Evolutionary conservation across 768 basidiomycete species (phyloP).

Genomic region (Trametes coccinea): DNA sequence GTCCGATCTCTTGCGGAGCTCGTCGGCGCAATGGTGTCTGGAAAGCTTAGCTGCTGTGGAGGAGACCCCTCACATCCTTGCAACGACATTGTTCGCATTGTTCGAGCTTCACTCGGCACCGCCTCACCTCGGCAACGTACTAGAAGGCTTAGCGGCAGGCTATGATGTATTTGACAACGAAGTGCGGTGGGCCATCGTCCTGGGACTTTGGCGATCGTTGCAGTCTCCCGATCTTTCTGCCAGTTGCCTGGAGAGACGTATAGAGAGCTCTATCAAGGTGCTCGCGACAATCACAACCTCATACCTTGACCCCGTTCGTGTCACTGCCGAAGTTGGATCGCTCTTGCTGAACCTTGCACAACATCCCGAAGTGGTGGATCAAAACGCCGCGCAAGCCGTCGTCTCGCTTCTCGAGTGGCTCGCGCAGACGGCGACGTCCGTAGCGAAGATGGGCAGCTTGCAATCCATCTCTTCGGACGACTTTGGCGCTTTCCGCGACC

Average conservation of each 20-base stretch:
- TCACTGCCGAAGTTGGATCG: slow-evolving; percentile 12
- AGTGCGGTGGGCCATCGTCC: slow-evolving; percentile 37
- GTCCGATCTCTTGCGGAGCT: slow-evolving; percentile 42
- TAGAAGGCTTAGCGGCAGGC: slow-evolving; percentile 32
- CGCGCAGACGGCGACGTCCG: slow-evolving; percentile 8
- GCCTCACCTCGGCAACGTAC: slow-evolving; percentile 44
- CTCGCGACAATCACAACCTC: slow-evolving; percentile 16
- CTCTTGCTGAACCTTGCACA: slow-evolving; percentile 3
- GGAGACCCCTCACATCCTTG: slow-evolving; percentile 46
- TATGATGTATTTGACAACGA: slow-evolving; percentile 28
- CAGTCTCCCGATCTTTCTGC: slow-evolving; percentile 21
- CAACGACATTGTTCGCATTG: slow-evolving; percentile 45
- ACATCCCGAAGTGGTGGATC: slow-evolving; percentile 28
- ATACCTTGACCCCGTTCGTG: slow-evolving; percentile 10
- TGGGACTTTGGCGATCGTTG: slow-evolving; percentile 32
- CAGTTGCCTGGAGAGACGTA: slow-evolving; percentile 6
- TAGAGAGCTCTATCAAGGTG: slow-evolving; percentile 5
- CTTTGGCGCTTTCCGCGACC: slow-evolving; percentile 49
- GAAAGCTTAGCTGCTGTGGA: slow-evolving; percentile 42
- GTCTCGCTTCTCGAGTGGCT: slow-evolving; percentile 59
- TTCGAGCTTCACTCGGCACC: slow-evolving; percentile 51
- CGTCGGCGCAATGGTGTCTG: slow-evolving; percentile 47
- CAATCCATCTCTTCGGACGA: slow-evolving; percentile 39
- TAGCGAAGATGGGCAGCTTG: slow-evolving; percentile 44
- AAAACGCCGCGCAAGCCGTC: slow-evolving; percentile 39